Evolutionary conservation across 2,329 filamentous ascomycete genomes (phyloP).

Genomic region (Exophiala mesophila): DNA sequence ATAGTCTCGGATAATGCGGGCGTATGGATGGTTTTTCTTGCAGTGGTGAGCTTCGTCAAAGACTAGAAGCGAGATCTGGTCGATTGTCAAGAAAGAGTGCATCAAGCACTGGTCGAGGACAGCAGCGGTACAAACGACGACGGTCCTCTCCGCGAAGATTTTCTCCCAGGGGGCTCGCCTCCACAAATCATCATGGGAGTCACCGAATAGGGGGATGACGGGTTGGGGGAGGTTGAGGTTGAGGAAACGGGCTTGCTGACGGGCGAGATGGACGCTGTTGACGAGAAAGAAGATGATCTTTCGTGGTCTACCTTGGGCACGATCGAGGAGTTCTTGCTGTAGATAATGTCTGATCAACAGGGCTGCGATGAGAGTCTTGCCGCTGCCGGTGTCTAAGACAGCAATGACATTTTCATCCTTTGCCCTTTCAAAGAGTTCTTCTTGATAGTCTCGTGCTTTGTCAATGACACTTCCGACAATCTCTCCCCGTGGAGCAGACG

Average conservation of each 20-base stretch:
- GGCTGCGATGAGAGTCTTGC: slow-evolving; percentile 94
- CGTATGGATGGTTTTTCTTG: slow-evolving; percentile 89
- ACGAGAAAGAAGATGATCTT: slow-evolving; percentile 79
- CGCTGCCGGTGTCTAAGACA: slow-evolving; percentile 66
- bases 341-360: slow-evolving; percentile 73
- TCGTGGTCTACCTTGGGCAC: slow-evolving; percentile 54
- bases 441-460: slow-evolving; percentile 81
- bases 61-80: slow-evolving; percentile 79
- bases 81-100: slow-evolving; percentile 73
- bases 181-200: slow-evolving; percentile 59
- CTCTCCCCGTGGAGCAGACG: slow-evolving; percentile 45
- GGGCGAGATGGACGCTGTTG: slow-evolving; percentile 70
- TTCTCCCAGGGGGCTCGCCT: slow-evolving; percentile 53
- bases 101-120: slow-evolving; percentile 74
- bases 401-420: slow-evolving; percentile 84
- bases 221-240: slow-evolving; percentile 73
- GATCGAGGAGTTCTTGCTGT: slow-evolving; percentile 68
- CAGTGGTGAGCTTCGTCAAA: slow-evolving; percentile 97
- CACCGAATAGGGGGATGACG: slow-evolving; percentile 69
- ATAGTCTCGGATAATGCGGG: slow-evolving; percentile 81
- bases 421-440: slow-evolving; percentile 83
- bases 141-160: slow-evolving; percentile 62
- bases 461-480: slow-evolving; percentile 65
- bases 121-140: slow-evolving; percentile 88
- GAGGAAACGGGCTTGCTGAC: slow-evolving; percentile 81